Base-by-base conservation (phyloP, 805 yeast genomes). In the Blastobotrys attinorum region DNA sequence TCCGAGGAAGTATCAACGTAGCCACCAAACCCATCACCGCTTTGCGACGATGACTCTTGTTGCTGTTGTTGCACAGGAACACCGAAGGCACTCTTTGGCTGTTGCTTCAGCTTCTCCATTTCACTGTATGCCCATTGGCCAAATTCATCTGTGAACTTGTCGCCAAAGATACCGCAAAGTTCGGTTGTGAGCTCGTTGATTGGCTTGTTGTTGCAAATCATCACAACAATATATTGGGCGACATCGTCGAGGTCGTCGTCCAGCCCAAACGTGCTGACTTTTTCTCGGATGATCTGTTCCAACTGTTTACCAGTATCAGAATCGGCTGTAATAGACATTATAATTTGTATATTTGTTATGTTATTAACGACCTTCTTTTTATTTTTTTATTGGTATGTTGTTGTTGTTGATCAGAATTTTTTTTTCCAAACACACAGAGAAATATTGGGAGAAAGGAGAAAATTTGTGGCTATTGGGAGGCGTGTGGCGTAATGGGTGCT, bases 161-260 rank as follows among this genome's bases (percentile, higher is more conserved):
- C 53, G 13, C 61, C 61, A 31, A 58, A 51, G 18, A 58, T 46
- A 33, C 48, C 53, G 7, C 38, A 18, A 5, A 58, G 48, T 39
- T 58, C 62, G 1, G 29, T 18, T 2, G 49, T 38, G 20, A 58
- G 54, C 43, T 55, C 58, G 13, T 39, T 46, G 8, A 47, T 36
- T 3, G 48, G 21, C 43, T 54, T 54, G 32, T 48, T 41, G 45
- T 56, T 58, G 34, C 51, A 40, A 34, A 58, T 47, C 62, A 58
- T 55, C 41, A 49, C 43, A 7, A 54, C 50, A 39, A 58, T 47
- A 44, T 54, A 58, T 39, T 56, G 58, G 6, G 62, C 52, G 7
- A 54, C 53, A 31, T 51, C 50, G 2, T 52, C 55, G n/a, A 51
- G 38, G 36, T 55, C 59, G 33, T 53, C 60, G 20, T 54, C 58